Base-by-base conservation (phyloP, 1,284 basidiomycete genomes). In the Microbotryum intermedium region DNA sequence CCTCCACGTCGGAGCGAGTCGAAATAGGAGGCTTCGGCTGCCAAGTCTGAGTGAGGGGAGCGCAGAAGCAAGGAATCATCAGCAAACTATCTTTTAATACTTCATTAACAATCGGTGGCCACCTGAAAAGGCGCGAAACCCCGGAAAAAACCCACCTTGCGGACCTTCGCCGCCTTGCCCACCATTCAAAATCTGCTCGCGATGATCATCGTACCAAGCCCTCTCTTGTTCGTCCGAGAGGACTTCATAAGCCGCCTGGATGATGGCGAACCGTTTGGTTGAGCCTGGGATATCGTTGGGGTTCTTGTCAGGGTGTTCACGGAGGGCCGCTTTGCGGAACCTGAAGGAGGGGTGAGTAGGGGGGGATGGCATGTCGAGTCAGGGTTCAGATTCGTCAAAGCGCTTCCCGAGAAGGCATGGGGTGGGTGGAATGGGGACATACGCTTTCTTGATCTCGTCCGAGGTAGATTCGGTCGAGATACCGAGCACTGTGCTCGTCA, bases 191-290 rank as follows among this genome's bases (percentile, higher is more conserved):
- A 75, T 61, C n/a, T 87, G 86, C 39, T 90, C 86, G 50, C 88
- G 83, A 74, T 97, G 93, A n/a, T 85, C 85, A 74, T 98, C 94
- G 74, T 98, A 98, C 89, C 93, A 98, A 47, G 94, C 92, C 64
- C 94, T 81, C 80, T 98, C 91, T 80, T 94, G 90, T 58, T 92
- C 89, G 73, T 95, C 92, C 69, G 87, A 90, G 44, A 93, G 79
- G 57, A 34, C 92, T 81, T 97, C 94, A 72, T 97, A 97, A 0
- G 94, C 94, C 69, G 93, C 89, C 71, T 97, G 93, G 18, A 98
- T 77, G 50, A 83, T 79, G 13, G 91, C 86, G 74, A 99, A 99
- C 25, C 86, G 82, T 70, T 86, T 80, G 0, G 92, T 97, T 0
- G 95, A 86, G 48, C 83, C 88, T 68, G 95, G 90, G 23, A 69